Percentiles rank a stretch among this genome's conserved stretches.
phyloP scores from a whole-genome alignment of 148 eudicot species.

The Agrostemma githago region DNA sequence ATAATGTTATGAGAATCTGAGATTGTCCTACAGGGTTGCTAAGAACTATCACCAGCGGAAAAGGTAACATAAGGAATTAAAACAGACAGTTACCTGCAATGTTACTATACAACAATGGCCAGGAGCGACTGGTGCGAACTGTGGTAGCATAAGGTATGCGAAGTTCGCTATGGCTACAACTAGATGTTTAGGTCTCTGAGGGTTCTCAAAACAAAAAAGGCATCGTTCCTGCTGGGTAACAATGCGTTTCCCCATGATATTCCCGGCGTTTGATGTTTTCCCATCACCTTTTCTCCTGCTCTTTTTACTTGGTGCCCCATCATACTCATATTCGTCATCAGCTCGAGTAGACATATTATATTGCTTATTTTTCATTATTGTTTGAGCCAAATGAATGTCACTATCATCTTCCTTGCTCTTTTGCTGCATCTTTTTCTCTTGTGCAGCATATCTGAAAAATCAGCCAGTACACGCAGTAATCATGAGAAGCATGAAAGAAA shows the following conservation, averaged over 20 bases:
- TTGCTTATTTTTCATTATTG: conserved; percentile 54
- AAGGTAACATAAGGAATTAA: not conserved
- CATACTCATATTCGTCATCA: conserved; percentile 94
- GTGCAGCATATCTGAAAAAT: conserved; percentile 44
- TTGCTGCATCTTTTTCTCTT: conserved; percentile 43
- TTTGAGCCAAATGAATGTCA: conserved; percentile 72
- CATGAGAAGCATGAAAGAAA: not conserved
- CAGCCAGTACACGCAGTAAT: not conserved
- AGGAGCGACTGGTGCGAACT: conserved; percentile 64
- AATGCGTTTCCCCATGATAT: conserved; percentile 47
- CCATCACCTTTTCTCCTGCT: conserved; percentile 47
- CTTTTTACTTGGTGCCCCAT: conserved; percentile 67
- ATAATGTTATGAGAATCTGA: not conserved
- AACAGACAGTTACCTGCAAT: conserved; percentile 52
- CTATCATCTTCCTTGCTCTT: conserved; percentile 73
- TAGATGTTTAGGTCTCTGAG: conserved; percentile 76
- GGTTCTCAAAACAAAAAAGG: conserved; percentile 87
- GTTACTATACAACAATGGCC: conserved; percentile 93
- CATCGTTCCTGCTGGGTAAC: conserved; percentile 90
- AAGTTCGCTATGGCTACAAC: conserved; percentile 90
- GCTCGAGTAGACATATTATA: conserved; percentile 55
- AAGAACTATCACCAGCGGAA: not conserved
- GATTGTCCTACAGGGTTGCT: not conserved
- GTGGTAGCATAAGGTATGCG: conserved; percentile 76
- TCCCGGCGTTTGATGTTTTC: conserved; percentile 31